phyloP scores from a whole-genome alignment of 2,329 filamentous ascomycete species.

The Fusarium papillatum region DNA sequence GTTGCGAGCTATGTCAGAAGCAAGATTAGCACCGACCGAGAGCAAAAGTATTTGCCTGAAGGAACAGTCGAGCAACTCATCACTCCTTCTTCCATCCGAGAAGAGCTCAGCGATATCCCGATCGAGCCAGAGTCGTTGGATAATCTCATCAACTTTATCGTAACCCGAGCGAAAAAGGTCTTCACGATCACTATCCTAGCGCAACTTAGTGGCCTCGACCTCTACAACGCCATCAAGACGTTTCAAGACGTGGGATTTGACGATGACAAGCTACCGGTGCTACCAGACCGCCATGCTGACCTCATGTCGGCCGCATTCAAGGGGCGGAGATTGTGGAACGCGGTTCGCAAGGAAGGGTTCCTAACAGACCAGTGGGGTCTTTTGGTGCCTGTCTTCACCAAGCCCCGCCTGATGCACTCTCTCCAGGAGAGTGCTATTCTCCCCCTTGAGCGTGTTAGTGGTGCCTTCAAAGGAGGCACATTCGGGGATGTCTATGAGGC shows the following conservation, averaged over 20 bases:
- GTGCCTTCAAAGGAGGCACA: conserved; percentile 1
- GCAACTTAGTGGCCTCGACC: neutral
- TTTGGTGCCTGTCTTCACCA: neutral
- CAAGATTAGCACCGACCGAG: neutral
- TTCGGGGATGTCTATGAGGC: conserved; percentile 15
- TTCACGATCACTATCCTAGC: neutral
- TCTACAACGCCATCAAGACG: neutral
- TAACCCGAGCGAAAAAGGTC: conserved; percentile 1
- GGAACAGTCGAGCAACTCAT: neutral
- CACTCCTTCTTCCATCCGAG: neutral
- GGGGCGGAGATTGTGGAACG: neutral
- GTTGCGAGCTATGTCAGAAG: neutral
- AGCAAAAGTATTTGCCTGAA: neutral
- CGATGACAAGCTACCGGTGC: neutral
- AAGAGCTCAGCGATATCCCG: neutral
- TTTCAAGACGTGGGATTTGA: neutral
- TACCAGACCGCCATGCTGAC: neutral
- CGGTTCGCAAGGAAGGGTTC: conserved; percentile 26
- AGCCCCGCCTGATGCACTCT: neutral
- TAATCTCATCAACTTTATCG: neutral
- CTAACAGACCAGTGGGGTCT: conserved; percentile 10
- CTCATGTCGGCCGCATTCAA: neutral
- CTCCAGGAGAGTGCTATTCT: conserved; percentile 1
- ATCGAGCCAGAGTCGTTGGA: neutral
- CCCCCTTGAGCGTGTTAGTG: neutral